Evolutionary conservation across 495 filamentous ascomycete species (phyloP).

Genomic region (Penicillium soppii): DNA sequence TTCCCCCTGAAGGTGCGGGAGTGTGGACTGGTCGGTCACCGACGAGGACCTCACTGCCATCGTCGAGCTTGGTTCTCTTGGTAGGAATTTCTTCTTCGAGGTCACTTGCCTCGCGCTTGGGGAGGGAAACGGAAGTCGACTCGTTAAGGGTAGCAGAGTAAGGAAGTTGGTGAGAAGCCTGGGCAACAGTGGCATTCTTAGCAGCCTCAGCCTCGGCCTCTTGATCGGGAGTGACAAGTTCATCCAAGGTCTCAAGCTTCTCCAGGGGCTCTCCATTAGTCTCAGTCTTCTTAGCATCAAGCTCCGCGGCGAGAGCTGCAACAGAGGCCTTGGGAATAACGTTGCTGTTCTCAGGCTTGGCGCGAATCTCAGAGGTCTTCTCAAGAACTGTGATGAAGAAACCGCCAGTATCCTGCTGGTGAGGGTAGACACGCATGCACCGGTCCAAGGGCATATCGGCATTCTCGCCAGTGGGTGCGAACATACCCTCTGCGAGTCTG

Average conservation of each 20-base stretch:
- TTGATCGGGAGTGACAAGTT: slow-evolving; percentile 37
- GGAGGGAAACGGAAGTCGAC: slow-evolving; percentile 17
- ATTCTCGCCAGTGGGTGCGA: slow-evolving; percentile 63
- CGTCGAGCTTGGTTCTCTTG: slow-evolving; percentile 47
- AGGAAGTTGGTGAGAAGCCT: slow-evolving; percentile 40
- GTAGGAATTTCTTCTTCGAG: slow-evolving; percentile 43
- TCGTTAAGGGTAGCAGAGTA: slow-evolving; percentile 36
- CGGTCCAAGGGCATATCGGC: slow-evolving; percentile 73
- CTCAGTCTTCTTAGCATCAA: slow-evolving; percentile 47
- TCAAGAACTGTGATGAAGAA: slow-evolving; percentile 97
- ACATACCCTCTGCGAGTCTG: slow-evolving; percentile 76
- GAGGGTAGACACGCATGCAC: slow-evolving; percentile 91
- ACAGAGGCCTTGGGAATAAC: slow-evolving; percentile 52
- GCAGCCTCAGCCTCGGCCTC: slow-evolving; percentile 35
- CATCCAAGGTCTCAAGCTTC: slow-evolving; percentile 53
- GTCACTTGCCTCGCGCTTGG: slow-evolving; percentile 42
- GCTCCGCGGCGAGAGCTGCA: slow-evolving; percentile 55
- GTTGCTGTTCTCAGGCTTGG: slow-evolving; percentile 72
- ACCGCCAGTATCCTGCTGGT: slow-evolving; percentile 91
- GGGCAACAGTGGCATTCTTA: slow-evolving; percentile 46
- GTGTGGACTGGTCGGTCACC: slow-evolving; percentile 51
- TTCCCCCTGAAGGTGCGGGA: slow-evolving; percentile 43
- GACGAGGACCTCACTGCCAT: slow-evolving; percentile 45
- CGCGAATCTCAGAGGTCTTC: slow-evolving; percentile 84
- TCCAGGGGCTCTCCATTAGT: slow-evolving; percentile 32